Conservation (phyloP, 2,329 filamentous ascomycete genomes). For the Diatrype stigma region DNA sequence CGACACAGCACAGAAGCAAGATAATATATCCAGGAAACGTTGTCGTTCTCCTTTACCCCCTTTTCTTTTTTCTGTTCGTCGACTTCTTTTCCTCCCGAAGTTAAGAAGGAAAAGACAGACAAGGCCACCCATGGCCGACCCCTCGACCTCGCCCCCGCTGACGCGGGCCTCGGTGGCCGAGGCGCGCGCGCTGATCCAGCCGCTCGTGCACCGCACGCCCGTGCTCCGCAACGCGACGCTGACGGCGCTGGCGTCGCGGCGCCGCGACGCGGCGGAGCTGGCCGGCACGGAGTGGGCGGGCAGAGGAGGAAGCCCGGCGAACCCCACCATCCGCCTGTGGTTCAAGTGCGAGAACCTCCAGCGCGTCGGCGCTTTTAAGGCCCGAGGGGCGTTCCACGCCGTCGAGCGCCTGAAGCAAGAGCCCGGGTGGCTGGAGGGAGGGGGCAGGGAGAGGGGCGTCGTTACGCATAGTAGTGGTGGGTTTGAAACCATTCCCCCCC, state of each 20-base stretch:
- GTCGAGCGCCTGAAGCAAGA: slow-evolving; percentile 63
- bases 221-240: slow-evolving; percentile 77
- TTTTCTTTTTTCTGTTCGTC: too few relatives aligned
- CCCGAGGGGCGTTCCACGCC: slow-evolving; percentile 84
- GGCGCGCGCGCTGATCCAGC: slow-evolving; percentile 69
- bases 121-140: slow-evolving; percentile 44
- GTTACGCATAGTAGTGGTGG: slow-evolving; percentile 86
- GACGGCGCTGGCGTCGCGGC: slow-evolving; percentile 67
- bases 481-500: slow-evolving; percentile 14
- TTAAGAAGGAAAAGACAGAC: neutral
- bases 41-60: too few relatives aligned
- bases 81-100: neutral
- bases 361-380: slow-evolving; percentile 88
- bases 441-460: slow-evolving; percentile 63
- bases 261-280: slow-evolving; percentile 52
- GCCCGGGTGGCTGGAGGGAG: slow-evolving; percentile 56
- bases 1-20: too few relatives aligned
- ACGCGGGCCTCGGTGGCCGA: slow-evolving; percentile 66
- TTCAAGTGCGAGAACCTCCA: slow-evolving; percentile 98
- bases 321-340: slow-evolving; percentile 68
- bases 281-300: slow-evolving; percentile 50
- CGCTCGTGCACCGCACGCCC: slow-evolving; percentile 78
- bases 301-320: slow-evolving; percentile 49
- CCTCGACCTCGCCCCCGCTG: slow-evolving; percentile 56
- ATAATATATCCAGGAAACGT: too few relatives aligned